Evolutionary conservation across 2,329 filamentous ascomycete species (phyloP).

Genomic region (Penicillium sp.): DNA sequence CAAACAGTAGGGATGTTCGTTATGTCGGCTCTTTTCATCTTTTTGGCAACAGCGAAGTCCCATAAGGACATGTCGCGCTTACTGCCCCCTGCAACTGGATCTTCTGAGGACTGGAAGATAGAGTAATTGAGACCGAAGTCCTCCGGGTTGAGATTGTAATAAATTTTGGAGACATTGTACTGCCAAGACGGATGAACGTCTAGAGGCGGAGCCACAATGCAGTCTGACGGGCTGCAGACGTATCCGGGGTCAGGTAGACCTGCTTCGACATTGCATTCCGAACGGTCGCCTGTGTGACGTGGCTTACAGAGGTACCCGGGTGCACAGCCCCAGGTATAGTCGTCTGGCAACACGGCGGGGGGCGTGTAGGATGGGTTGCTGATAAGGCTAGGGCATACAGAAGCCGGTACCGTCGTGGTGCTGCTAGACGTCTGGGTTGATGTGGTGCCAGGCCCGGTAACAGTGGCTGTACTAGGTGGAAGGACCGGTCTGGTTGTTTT

Average conservation of each 20-base stretch:
- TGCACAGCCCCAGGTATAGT: slow-evolving; percentile 38
- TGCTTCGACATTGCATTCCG: slow-evolving; percentile 34
- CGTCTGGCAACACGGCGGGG: slow-evolving; percentile 18
- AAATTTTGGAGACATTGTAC: slow-evolving; percentile 49
- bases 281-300: slow-evolving; percentile 23
- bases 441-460: background rate
- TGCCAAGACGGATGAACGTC: slow-evolving; percentile 24
- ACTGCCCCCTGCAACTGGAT: background rate
- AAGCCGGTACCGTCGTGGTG: slow-evolving; percentile 5
- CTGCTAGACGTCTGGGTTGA: background rate
- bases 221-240: slow-evolving; percentile 35
- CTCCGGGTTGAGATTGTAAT: slow-evolving; percentile 57
- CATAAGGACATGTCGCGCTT: slow-evolving; percentile 2
- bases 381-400: slow-evolving; percentile 24
- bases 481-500: background rate
- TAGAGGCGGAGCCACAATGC: slow-evolving; percentile 28
- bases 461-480: background rate
- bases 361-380: slow-evolving; percentile 27
- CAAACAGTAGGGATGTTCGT: slow-evolving; percentile 6
- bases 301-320: slow-evolving; percentile 39
- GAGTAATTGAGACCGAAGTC: slow-evolving; percentile 56
- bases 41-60: background rate
- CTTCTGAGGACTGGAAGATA: slow-evolving; percentile 41
- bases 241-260: slow-evolving; percentile 35
- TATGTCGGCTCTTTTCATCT: background rate